Base-by-base conservation (phyloP, 495 filamentous ascomycete species). In the Penicillium longicatenatum region DNA sequence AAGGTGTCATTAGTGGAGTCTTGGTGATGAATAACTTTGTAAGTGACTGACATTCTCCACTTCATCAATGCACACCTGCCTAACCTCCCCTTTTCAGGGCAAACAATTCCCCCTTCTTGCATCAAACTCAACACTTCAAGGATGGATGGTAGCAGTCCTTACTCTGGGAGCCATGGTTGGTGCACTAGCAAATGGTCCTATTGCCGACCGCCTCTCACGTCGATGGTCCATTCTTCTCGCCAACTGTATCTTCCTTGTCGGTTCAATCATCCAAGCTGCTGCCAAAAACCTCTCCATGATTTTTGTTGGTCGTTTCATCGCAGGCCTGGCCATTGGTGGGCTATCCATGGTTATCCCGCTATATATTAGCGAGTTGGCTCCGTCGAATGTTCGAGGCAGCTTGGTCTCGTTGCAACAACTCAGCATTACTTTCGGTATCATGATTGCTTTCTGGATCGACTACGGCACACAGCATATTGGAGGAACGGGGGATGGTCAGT, bases 381-480 rank as follows among this genome's bases (percentile, higher is more conserved):
- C 79, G 20, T 75, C 80, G 0, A 79, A 84, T 54, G 69, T 82
- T 49, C 75, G 82, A 24, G 89, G 89, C 37, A 83, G 83, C 12
- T 73, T 92, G 7, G 86, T 90, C n/a, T 86, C 84, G 11, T 75
- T 89, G 0, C 86, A 93, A 66, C 87, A 91, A 67, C 71, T 91
- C 21, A 86, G 86, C 21, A 92, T 91, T 58, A 86, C 82, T 24
- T 84, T 88, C 33, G 89, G 89, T 37, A 90, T 91, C 69, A 85
- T 91, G 84, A 75, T 90, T 39, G 80, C 80, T 55, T 92, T 89
- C 75, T 92, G 88, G 88, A 88, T 89, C 63, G 82, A 87, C 65
- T 89, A 88, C 51, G 60, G 48, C 6, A 64, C 67, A 5, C 88
- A 91, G 66, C 88, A 81, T 67, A 90, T 92, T 55, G 88, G 88